Evolutionary conservation across 495 filamentous ascomycete species (phyloP).

Genomic region (Penicillium pancosmium): DNA sequence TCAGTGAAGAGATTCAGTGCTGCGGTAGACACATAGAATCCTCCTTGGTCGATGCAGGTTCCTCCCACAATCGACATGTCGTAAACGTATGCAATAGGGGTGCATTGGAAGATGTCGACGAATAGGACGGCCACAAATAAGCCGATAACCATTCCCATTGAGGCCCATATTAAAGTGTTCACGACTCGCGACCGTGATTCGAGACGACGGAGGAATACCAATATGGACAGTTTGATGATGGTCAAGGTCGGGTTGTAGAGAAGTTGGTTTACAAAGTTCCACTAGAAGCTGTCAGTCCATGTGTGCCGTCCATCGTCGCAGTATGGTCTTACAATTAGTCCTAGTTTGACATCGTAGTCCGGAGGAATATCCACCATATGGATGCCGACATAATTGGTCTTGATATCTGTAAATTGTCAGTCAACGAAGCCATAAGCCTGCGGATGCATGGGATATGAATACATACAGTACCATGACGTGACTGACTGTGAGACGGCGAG

Average conservation of each 20-base stretch:
- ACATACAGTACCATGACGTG: conserved; percentile 38
- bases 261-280: conserved; percentile 58
- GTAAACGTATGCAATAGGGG: conserved; percentile 48
- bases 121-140: conserved; percentile 58
- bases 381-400: conserved; percentile 55
- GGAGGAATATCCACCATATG: conserved; percentile 46
- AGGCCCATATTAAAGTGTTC: conserved; percentile 40
- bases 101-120: conserved; percentile 61
- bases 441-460: not conserved
- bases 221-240: conserved; percentile 58
- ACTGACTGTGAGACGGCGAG: conserved; percentile 27
- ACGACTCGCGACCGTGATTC: conserved; percentile 38
- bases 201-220: conserved; percentile 54
- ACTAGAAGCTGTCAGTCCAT: conserved; percentile 8
- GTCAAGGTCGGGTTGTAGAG: conserved; percentile 67
- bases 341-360: conserved; percentile 22
- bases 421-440: not conserved
- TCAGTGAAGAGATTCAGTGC: conserved; percentile 52
- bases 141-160: conserved; percentile 51
- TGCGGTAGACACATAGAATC: conserved; percentile 47
- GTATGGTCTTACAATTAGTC: conserved; percentile 22
- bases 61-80: conserved; percentile 37
- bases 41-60: conserved; percentile 44
- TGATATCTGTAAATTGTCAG: conserved; percentile 46
- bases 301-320: not conserved